phyloP scores from a whole-genome alignment of 139 green algal genomes.

The Diplosphaera chodatii region DNA sequence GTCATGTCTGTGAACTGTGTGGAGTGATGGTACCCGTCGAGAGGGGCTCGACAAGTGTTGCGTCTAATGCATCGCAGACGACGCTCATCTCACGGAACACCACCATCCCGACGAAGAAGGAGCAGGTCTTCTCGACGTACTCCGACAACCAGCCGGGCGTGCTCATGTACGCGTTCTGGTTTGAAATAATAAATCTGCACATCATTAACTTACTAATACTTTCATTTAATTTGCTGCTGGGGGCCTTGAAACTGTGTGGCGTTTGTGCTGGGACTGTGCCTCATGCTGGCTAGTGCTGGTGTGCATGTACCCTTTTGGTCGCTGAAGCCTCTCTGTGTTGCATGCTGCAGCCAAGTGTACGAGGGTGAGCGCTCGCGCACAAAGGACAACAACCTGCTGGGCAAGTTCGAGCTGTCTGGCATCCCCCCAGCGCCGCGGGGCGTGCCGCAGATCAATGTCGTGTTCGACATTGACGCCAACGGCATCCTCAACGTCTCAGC shows the following conservation, averaged over 20 bases:
- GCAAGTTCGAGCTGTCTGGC: conserved; percentile 97
- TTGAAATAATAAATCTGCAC: no score
- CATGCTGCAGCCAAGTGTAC: conserved; percentile 58
- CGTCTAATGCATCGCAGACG: no score
- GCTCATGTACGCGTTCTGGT: conserved; percentile 63
- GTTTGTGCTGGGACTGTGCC: no score
- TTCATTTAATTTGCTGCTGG: no score
- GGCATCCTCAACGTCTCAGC: conserved; percentile 97
- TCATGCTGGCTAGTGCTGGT: no score
- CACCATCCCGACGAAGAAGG: conserved; percentile 99
- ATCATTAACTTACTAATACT: no score
- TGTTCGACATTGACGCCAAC: conserved; percentile 99
- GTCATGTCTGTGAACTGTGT: no score
- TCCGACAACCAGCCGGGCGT: conserved; percentile 98
- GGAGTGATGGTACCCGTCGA: no score
- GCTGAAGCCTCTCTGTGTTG: no score
- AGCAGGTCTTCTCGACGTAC: conserved; percentile 99
- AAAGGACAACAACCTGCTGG: conserved; percentile 95
- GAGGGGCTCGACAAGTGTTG: no score
- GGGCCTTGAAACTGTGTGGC: no score
- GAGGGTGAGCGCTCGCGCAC: conserved; percentile 90
- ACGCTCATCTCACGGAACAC: conserved; percentile 95
- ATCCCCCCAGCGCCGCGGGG: conserved; percentile 95
- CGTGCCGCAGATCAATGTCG: conserved; percentile 95
- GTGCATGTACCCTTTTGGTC: no score